Evolutionary conservation across 768 basidiomycete genomes (phyloP), one percentile per base, ranked within the genome.

Genomic region (Tylopilus subfusipes): DNA sequence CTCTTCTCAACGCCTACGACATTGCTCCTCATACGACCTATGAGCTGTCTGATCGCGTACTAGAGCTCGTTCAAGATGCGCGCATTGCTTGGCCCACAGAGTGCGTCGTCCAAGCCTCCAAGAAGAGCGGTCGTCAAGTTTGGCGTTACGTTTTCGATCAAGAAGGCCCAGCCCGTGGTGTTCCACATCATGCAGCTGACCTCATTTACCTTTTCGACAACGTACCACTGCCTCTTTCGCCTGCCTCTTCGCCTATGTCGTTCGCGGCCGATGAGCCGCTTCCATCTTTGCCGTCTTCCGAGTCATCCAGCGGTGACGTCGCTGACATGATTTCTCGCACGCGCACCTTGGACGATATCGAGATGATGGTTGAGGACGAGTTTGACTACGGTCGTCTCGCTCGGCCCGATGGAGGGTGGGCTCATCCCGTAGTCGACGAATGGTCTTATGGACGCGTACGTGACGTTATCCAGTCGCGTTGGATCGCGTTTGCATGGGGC

Each of bases 91-190:
- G 87, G 87, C 87, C 87, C 11, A 86, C 84, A 1, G 84, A 91
- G 24, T 81, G 83, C 56, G 72, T 85, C 33, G 80, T 78, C 4
- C 72, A 78, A 48, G 76, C 76, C 50, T 77, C 81, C 2, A 76
- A 76, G 50, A 73, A 68, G 18, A 76, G 78, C 14, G 85, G 82
- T 1, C 74, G 73, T 38, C 79, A 79, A n/a, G 86, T 89, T 6
- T 91, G 84, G 83, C 78, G 89, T 53, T 91, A 88, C 61, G 82
- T 88, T 18, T 91, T 91, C 64, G 89, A 91, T 69, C 89, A 91
- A 71, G 89, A 88, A 61, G 81, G 85, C 1, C 85, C 88, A 10
- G 73, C 78, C 22, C 76, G 82, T 44, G 82, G 82, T 14, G 67
- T 81, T 19, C 82, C 87, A 2, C 88, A 88, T 63, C 85, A 90